phyloP scores from a whole-genome alignment of 345 rosid species.

The Hibiscus tridactylites region DNA sequence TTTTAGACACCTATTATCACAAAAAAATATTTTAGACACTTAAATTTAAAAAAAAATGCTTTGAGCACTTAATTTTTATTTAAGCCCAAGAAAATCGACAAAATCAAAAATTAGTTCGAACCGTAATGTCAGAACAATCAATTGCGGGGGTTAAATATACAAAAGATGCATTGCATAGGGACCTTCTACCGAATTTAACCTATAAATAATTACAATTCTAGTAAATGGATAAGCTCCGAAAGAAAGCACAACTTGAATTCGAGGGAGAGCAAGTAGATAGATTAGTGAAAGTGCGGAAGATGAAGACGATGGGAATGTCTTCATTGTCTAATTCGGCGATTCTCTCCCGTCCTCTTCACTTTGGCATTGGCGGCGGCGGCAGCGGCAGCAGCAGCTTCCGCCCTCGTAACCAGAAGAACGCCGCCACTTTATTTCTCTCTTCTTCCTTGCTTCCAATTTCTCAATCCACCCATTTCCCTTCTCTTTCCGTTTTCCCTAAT shows the following conservation, averaged over 20 bases:
- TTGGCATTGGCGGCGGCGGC: background rate
- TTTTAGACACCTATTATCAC: too few relatives aligned
- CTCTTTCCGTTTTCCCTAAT: background rate
- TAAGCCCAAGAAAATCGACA: too few relatives aligned
- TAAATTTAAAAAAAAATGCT: too few relatives aligned
- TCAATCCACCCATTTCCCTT: background rate
- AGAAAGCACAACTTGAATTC: background rate
- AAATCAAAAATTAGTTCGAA: too few relatives aligned
- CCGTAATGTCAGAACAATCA: too few relatives aligned
- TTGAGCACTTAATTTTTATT: too few relatives aligned
- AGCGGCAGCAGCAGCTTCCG: background rate
- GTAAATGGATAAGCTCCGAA: background rate
- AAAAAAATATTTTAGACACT: too few relatives aligned
- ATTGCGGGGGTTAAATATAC: too few relatives aligned
- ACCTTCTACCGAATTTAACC: too few relatives aligned
- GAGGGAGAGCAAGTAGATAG: background rate
- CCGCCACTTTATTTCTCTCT: background rate
- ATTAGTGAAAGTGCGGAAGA: background rate
- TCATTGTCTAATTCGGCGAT: background rate
- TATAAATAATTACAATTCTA: background rate
- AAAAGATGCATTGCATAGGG: too few relatives aligned
- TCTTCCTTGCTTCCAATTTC: conserved; percentile 1
- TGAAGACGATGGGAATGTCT: background rate
- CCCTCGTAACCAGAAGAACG: background rate
- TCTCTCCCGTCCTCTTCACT: background rate